phyloP scores from a whole-genome alignment of 208 protist species.

The Acanthamoeba castellanii region DNA sequence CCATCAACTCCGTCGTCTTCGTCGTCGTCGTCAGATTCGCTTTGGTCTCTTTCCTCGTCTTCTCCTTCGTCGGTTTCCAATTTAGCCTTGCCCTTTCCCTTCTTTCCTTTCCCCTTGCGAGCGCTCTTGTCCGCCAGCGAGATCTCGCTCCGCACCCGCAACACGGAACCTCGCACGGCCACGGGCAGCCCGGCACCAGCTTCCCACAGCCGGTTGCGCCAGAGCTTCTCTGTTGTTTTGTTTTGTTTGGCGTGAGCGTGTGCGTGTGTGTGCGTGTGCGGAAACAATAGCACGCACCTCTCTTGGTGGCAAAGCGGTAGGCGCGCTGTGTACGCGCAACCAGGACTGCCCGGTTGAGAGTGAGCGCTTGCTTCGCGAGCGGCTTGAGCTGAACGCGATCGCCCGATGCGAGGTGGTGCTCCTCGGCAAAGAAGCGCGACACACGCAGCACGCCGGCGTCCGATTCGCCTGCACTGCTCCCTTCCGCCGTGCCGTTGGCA shows the following conservation, averaged over 20 bases:
- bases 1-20: neutral
- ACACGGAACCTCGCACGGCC: neutral
- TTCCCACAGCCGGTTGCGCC: conserved; percentile 9
- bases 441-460: neutral
- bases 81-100: conserved; percentile 1
- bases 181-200: neutral
- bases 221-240: neutral
- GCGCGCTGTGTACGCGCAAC: conserved; percentile 1
- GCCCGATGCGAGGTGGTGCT: neutral
- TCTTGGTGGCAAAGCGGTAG: conserved; percentile 36
- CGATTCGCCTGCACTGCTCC: neutral
- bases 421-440: conserved; percentile 52
- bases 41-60: neutral
- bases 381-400: neutral
- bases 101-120: conserved; percentile 13
- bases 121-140: neutral
- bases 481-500: neutral
- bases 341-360: neutral
- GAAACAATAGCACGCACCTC: neutral
- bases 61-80: neutral
- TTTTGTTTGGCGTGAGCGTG: too few species aligned
- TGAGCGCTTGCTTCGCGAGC: conserved; percentile 7
- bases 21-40: neutral
- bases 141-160: neutral
- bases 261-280: too few species aligned